Conservation (phyloP, 163 green algal genomes). For the Volvox carteri region DNA sequence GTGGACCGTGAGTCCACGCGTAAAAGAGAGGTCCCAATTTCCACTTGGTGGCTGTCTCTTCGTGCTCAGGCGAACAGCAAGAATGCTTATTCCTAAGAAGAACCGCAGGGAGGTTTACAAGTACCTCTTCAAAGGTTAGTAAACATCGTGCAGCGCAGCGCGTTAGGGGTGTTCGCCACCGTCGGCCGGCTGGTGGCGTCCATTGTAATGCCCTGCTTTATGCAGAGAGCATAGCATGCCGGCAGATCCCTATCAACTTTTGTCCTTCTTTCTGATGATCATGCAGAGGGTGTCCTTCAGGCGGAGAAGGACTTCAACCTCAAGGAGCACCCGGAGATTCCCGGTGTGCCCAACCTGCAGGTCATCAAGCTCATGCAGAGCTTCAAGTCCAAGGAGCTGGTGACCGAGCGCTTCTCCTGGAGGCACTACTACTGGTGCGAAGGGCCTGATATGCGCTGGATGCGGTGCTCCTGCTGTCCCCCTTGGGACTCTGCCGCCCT, state of each 20-base stretch:
- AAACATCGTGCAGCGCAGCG: too few species aligned
- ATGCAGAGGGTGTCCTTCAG: constrained; percentile 97
- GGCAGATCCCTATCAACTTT: too few species aligned
- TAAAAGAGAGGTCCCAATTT: constrained; percentile 77
- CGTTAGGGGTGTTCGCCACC: too few species aligned
- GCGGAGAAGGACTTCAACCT: constrained; percentile 99
- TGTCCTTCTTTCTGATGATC: background rate
- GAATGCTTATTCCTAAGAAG: constrained; percentile 99
- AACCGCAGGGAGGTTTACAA: constrained; percentile 99
- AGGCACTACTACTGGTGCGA: constrained; percentile 99
- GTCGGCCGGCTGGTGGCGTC: too few species aligned
- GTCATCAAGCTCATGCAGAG: constrained; percentile 99
- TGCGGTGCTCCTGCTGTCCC: too few species aligned
- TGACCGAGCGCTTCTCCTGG: constrained; percentile 98
- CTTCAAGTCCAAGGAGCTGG: constrained; percentile 97
- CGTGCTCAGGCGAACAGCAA: constrained; percentile 65
- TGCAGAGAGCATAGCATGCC: too few species aligned
- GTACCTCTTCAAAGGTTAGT: constrained; percentile 98
- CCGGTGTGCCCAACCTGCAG: constrained; percentile 96
- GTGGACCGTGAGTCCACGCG: constrained; percentile 85
- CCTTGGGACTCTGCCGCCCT: too few species aligned
- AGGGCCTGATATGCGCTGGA: too few species aligned
- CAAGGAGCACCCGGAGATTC: constrained; percentile 94
- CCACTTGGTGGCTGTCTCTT: constrained; percentile 39
- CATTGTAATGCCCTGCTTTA: too few species aligned